These are phyloP conservation scores for Mycena amicta DNA, from an alignment of 768 basidiomycete genomes.

Conservation along the genomic window DNA sequence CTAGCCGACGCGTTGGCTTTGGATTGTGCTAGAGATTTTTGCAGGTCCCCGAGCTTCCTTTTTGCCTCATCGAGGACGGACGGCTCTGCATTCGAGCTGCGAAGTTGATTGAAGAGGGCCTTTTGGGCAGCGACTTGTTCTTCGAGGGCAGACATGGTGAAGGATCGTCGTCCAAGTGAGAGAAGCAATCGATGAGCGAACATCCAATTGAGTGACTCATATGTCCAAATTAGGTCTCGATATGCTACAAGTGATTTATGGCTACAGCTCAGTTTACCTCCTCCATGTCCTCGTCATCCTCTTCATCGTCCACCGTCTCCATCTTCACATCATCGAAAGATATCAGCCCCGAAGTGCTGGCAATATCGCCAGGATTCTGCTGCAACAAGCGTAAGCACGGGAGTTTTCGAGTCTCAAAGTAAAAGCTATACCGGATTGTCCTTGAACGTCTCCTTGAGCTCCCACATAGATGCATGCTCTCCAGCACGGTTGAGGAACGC, in stretches of 20 bases:
- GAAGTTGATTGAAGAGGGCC: slow-evolving; percentile 61
- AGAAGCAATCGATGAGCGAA: slow-evolving; percentile 39
- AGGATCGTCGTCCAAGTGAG: slow-evolving; percentile 18
- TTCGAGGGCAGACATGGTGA: slow-evolving; percentile 44
- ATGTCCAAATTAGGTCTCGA: not conserved
- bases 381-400: not conserved
- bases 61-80: slow-evolving; percentile 59
- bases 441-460: slow-evolving; percentile 74
- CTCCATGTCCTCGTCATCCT: slow-evolving; percentile 24
- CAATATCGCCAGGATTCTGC: not conserved
- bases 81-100: slow-evolving; percentile 54
- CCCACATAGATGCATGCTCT: slow-evolving; percentile 80
- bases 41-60: slow-evolving; percentile 71
- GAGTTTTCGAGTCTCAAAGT: slow-evolving; percentile 25
- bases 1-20: slow-evolving; percentile 39
- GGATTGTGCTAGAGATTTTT: slow-evolving; percentile 53
- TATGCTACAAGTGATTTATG: not conserved
- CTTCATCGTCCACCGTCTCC: slow-evolving; percentile 34
- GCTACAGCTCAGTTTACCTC: not conserved
- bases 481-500: slow-evolving; percentile 78
- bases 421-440: slow-evolving; percentile 54
- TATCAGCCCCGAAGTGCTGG: slow-evolving; percentile 22
- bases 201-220: slow-evolving; percentile 19
- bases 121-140: slow-evolving; percentile 60
- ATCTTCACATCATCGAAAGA: slow-evolving; percentile 22